phyloP scores from a whole-genome alignment of 129 eudicot species.

The Arctium lappa region DNA sequence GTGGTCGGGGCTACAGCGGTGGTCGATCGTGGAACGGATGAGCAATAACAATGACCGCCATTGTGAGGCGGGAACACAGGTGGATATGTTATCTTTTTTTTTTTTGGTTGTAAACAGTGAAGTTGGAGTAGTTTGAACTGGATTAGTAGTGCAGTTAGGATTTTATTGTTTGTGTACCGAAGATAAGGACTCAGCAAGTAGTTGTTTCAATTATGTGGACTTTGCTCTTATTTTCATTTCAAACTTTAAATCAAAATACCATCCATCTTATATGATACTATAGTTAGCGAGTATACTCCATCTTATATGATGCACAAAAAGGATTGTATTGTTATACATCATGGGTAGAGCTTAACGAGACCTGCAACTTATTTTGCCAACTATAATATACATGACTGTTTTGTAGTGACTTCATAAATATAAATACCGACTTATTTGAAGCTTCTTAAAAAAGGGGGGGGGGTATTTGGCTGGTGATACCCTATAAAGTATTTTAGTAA shows the following conservation, averaged over 20 bases:
- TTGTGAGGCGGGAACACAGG: background rate
- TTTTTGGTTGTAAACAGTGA: slow-evolving; percentile 1
- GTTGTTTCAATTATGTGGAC: background rate
- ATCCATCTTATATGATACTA: background rate
- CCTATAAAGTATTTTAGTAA: no score
- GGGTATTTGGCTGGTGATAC: no score
- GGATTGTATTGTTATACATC: background rate
- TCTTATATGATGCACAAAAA: background rate
- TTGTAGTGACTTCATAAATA: no score
- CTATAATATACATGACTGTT: no score
- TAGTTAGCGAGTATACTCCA: background rate
- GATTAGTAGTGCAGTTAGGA: slow-evolving; percentile 4
- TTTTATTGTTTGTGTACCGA: slow-evolving; percentile 1
- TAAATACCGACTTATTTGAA: no score
- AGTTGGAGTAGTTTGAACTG: background rate
- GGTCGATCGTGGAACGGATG: slow-evolving; percentile 76
- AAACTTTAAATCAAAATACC: background rate
- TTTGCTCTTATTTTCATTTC: background rate
- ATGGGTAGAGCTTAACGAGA: background rate
- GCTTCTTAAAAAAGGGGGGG: no score
- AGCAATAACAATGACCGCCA: background rate
- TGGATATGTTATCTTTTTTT: background rate
- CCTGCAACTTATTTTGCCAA: no score
- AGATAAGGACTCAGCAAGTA: background rate
- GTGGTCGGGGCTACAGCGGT: slow-evolving; percentile 78